These are phyloP conservation scores for Pezizomycotina sp. DNA, from an alignment of 2,329 filamentous ascomycete species.

Conservation along the genomic window DNA sequence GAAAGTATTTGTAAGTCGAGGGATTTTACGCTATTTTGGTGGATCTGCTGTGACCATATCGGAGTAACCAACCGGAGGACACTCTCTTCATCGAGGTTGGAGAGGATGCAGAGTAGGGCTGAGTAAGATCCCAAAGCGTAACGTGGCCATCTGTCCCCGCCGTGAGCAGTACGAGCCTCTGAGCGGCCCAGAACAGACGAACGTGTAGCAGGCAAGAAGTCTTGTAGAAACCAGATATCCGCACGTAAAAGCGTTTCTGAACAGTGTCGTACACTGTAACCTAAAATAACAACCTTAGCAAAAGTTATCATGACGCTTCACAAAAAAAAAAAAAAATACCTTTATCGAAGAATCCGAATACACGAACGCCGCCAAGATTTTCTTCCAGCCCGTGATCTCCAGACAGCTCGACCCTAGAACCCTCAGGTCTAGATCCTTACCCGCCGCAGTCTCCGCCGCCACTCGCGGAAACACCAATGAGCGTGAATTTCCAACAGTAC, in stretches of 20 bases:
- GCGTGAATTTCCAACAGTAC: constrained; percentile 57
- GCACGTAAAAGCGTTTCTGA: constrained; percentile 27
- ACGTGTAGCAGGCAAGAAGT: constrained; percentile 28
- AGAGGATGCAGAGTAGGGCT: constrained; percentile 20
- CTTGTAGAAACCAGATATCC: constrained; percentile 32
- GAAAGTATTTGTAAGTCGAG: constrained; percentile 35
- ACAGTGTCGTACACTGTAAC: constrained; percentile 26
- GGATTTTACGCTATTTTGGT: constrained; percentile 68
- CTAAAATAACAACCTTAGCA: no score
- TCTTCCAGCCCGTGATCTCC: constrained; percentile 12
- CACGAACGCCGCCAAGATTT: constrained; percentile 49
- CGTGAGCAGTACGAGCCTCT: constrained; percentile 39
- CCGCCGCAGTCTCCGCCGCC: not conserved
- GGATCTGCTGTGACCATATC: constrained; percentile 34
- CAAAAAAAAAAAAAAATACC: constrained; percentile 30
- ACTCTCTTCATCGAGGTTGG: not conserved
- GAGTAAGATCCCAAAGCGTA: constrained; percentile 40
- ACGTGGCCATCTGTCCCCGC: constrained; percentile 70
- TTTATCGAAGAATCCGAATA: constrained; percentile 73
- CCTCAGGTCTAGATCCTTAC: constrained; percentile 6
- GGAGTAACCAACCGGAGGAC: constrained; percentile 4
- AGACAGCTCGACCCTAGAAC: constrained; percentile 18
- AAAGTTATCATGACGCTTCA: no score
- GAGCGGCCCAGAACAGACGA: constrained; percentile 23
- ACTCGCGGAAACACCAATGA: constrained; percentile 31